Conservation (phyloP, 768 basidiomycete genomes). For the Sporobolomyces phaffii region DNA sequence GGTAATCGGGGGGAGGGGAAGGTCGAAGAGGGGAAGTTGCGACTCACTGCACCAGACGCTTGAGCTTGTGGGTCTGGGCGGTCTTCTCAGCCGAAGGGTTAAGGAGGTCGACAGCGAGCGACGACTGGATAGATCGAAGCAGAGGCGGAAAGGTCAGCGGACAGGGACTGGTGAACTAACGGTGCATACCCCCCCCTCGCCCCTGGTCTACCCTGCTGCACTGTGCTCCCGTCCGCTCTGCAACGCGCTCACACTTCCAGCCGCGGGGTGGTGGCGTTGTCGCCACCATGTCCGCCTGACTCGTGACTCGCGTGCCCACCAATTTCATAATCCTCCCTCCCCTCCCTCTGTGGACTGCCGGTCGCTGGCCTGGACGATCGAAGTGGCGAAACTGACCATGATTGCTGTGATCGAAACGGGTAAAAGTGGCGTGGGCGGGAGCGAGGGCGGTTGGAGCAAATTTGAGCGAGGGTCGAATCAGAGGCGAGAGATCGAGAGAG, state of each 20-base stretch:
- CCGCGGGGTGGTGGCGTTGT: too few relatives aligned
- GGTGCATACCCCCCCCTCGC: background rate
- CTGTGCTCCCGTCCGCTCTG: too few relatives aligned
- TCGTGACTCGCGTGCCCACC: too few relatives aligned
- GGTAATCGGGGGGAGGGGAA: background rate
- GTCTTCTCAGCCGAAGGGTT: conserved; percentile 85
- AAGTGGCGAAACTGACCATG: conserved; percentile 9
- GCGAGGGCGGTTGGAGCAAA: conserved; percentile 3
- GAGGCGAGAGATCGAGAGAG: background rate
- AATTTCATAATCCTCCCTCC: too few relatives aligned
- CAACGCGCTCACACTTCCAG: too few relatives aligned
- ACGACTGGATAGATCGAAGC: conserved; percentile 46
- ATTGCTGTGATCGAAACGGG: background rate
- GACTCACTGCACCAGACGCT: conserved; percentile 83
- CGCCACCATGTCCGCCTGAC: too few relatives aligned
- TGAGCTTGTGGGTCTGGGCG: conserved; percentile 87
- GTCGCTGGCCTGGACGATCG: background rate
- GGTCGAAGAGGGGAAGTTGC: background rate
- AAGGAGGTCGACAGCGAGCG: conserved; percentile 95
- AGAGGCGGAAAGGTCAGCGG: background rate
- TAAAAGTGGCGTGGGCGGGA: background rate
- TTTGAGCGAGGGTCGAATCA: background rate
- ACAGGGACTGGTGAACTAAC: background rate
- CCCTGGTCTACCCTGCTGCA: too few relatives aligned
- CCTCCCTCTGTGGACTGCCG: background rate